Evolutionary conservation across 2,329 filamentous ascomycete species (phyloP).

Genomic region (Penicillium thymicola): DNA sequence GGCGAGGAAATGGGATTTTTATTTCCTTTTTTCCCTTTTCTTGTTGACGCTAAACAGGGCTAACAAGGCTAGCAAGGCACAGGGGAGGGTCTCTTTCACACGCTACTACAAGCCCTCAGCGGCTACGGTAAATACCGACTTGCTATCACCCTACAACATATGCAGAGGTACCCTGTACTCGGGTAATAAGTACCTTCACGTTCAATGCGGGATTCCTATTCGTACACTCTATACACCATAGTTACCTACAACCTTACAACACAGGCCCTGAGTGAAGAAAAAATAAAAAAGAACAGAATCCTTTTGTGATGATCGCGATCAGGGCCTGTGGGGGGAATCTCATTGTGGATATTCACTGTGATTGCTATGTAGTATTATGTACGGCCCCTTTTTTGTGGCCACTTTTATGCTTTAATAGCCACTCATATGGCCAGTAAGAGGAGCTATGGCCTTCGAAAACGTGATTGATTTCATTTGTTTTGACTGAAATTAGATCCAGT

Average conservation of each 20-base stretch:
- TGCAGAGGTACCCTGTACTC: not conserved
- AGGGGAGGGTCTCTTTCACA: constrained; percentile 3
- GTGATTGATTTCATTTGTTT: constrained; percentile 5
- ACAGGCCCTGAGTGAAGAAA: constrained; percentile 5
- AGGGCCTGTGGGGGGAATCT: constrained; percentile 6
- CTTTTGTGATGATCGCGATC: constrained; percentile 6
- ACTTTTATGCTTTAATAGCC: not conserved
- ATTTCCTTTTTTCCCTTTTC: constrained; percentile 1
- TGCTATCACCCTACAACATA: not conserved
- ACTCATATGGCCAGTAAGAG: constrained; percentile 1
- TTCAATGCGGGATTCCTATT: not conserved
- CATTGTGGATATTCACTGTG: constrained; percentile 3
- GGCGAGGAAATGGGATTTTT: constrained; percentile 3
- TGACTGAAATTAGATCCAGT: not conserved
- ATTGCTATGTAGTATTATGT: constrained; percentile 2
- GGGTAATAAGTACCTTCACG: not conserved
- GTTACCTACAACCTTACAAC: not conserved
- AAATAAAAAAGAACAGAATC: not conserved
- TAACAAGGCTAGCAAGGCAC: constrained; percentile 1
- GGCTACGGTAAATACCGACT: constrained; percentile 9
- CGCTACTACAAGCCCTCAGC: constrained; percentile 15
- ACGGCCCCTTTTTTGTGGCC: constrained; percentile 6
- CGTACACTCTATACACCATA: not conserved
- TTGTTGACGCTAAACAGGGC: constrained; percentile 8
- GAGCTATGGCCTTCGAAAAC: constrained; percentile 11